phyloP scores from a whole-genome alignment of 345 rosid species.

The Heritiera littoralis region DNA sequence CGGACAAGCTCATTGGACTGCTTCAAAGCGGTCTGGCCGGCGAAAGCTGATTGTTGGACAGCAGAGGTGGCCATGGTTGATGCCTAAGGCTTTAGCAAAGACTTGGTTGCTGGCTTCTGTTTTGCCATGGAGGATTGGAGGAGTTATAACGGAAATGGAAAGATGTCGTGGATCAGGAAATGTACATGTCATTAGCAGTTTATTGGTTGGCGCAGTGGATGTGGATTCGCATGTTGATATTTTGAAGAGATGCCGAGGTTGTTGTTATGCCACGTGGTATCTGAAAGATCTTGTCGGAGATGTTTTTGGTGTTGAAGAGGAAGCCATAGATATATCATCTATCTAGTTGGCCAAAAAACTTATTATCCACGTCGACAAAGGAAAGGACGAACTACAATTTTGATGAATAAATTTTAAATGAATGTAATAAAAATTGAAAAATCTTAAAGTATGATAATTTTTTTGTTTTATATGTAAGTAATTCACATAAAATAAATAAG shows the following conservation, averaged over 20 bases:
- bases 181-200: conserved; percentile 42
- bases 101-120: not conserved
- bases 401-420: too few relatives aligned
- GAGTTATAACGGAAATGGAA: conserved; percentile 37
- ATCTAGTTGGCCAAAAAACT: not conserved
- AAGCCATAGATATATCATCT: not conserved
- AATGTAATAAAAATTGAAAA: too few relatives aligned
- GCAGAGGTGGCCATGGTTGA: conserved; percentile 77
- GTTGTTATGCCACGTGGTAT: conserved; percentile 43
- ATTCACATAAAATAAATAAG: too few relatives aligned
- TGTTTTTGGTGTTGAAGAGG: not conserved
- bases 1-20: conserved; percentile 70
- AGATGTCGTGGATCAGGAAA: conserved; percentile 46
- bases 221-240: conserved; percentile 48
- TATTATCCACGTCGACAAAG: too few relatives aligned
- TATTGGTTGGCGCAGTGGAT: conserved; percentile 44
- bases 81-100: not conserved
- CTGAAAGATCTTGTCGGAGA: conserved; percentile 30
- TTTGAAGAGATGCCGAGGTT: conserved; percentile 30
- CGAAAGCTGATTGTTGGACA: conserved; percentile 78
- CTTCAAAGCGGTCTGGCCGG: conserved; percentile 72
- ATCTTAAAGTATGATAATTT: too few relatives aligned
- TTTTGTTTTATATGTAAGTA: too few relatives aligned
- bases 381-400: too few relatives aligned
- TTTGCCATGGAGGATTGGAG: not conserved